Base-by-base conservation (phyloP, 148 eudicot genomes). In the Beta vulgaris region DNA sequence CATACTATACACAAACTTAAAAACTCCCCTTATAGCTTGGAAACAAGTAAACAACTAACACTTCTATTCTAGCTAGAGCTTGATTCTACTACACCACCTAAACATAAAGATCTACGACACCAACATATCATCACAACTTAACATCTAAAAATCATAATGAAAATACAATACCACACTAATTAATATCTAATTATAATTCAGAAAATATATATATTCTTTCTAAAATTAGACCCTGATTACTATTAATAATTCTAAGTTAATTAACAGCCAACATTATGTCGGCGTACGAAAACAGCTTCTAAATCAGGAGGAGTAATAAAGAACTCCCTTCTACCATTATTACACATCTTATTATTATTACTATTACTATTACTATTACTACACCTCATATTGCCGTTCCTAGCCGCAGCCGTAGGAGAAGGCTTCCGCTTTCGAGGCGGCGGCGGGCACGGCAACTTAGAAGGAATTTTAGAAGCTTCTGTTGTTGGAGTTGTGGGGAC, bases 231-330 rank as follows among this genome's bases (percentile, higher is more conserved):
- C n/a, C 11, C 26, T 51, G 57, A 51, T 1, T 51, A 5, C 4
- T 51, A 3, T 19, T 19, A 18, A 0, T 18, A 4, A 3, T 51
- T 39, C 25, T 51, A 44, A 48, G 48, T 23, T 69, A 75, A 63
- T 23, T 69, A 75, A 23, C 59, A 75, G 26, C 78, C 71, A 74
- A 75, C 75, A 49, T 59, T 25, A 61, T 75, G 72, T 21, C 83
- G 79, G 31, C 72, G 76, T 51, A 80, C 44, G 68, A 80, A 80
- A 72, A 80, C 68, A 46, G 76, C 73, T 71, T 76, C 83, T 76
- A 80, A 76, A 76, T 80, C 79, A 44, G 68, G 76, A 63, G 82
- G 79, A 64, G 71, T 63, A 35, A 72, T 75, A 64, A 80, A 80
- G 69, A 76, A 80, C 54, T 80, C 79, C 32, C 74, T 76, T 44